These are phyloP conservation scores for Heracleum sosnowskyi DNA, from an alignment of 129 eudicot genomes.

Conservation along the genomic window DNA sequence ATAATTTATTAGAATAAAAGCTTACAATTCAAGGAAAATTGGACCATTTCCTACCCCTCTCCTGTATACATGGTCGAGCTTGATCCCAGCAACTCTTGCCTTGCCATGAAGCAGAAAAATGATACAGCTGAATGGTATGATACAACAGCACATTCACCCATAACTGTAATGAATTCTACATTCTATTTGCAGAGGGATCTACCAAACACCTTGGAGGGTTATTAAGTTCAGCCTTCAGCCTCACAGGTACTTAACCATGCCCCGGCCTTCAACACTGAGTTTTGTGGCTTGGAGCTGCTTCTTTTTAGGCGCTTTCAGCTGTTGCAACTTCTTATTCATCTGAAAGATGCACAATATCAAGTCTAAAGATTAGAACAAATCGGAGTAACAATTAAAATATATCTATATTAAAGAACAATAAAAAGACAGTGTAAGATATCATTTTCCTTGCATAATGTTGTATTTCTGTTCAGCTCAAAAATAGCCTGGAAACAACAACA, in stretches of 20 bases:
- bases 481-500: no score
- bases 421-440: neutral
- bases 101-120: neutral
- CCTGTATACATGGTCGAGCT: neutral
- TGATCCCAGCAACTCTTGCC: neutral
- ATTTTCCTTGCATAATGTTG: neutral
- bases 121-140: neutral
- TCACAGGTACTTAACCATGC: constrained; percentile 75
- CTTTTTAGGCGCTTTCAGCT: constrained; percentile 75
- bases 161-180: neutral
- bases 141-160: neutral
- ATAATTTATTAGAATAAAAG: neutral
- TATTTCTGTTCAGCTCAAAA: no score
- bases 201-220: neutral
- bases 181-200: neutral
- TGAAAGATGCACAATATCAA: constrained; percentile 10
- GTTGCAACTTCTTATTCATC: constrained; percentile 88
- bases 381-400: neutral
- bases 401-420: no score
- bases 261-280: constrained; percentile 93
- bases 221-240: neutral
- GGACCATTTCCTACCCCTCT: neutral
- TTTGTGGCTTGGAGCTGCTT: constrained; percentile 92
- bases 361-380: neutral
- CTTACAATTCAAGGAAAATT: neutral